These are phyloP conservation scores for Yamadazyma trypodendri DNA, from an alignment of 1,139 yeast genomes.

Conservation along the genomic window DNA sequence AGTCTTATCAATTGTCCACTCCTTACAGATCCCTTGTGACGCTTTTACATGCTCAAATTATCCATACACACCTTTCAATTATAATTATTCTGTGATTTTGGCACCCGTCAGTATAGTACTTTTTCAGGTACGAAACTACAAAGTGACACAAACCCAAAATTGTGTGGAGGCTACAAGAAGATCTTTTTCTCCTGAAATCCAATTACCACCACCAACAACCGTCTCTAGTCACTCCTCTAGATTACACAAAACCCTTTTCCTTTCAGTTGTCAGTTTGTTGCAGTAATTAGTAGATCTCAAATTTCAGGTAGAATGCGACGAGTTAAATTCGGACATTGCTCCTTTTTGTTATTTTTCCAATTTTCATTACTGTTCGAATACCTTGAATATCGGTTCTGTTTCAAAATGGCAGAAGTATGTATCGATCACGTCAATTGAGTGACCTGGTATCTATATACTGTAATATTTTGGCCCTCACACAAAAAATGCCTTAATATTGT, in stretches of 20 bases:
- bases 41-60: background rate
- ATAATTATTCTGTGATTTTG: background rate
- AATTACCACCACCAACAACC: no score
- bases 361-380: background rate
- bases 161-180: no score
- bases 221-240: background rate
- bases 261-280: no score
- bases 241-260: no score
- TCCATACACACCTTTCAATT: background rate
- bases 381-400: background rate
- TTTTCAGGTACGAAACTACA: background rate
- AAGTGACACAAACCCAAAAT: background rate
- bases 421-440: background rate
- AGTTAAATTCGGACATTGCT: slow-evolving; percentile 1
- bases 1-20: no score
- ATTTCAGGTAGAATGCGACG: slow-evolving; percentile 6
- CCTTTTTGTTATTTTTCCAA: slow-evolving; percentile 1
- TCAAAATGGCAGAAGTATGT: slow-evolving; percentile 4
- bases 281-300: background rate
- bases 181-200: no score
- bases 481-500: no score
- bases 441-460: no score
- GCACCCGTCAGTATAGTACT: no score
- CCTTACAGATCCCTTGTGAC: no score
- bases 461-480: no score